Evolutionary conservation across 306 rosid genomes (phyloP), one percentile per base, ranked within the genome.

Genomic region (Vigna mungo): DNA sequence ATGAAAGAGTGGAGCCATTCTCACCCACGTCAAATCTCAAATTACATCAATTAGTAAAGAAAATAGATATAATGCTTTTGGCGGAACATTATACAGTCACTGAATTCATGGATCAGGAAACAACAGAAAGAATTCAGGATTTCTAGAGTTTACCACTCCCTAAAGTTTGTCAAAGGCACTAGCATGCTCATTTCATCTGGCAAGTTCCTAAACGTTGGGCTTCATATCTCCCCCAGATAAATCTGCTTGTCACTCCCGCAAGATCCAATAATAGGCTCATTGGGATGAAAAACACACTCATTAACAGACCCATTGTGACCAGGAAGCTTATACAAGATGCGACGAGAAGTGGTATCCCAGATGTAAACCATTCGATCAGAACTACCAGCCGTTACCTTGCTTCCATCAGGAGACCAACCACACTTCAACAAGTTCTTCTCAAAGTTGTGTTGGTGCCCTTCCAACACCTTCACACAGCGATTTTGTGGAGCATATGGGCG

Each of bases 401-500:
- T 90, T 82, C 98, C 98, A 84, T 92, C 97, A 14, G 90, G 83
- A 7, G 97, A 95, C 98, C 98, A 95, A 74, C 87, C 47, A 76
- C 98, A 92, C 68, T 95, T 92, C 89, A 92, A 83, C 81, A 88
- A 83, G 84, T 90, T 90, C 87, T 92, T 92, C 68, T 95, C 97
- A 25, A 92, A 95, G 86, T 92, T 92, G 87, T 95, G 98, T 61
- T 92, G 97, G 82, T 92, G 97, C 74, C 98, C 98, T 89, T 92
- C 97, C 67, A 95, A 53, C 74, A 92, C 86, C 90, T 95, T 95
- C 78, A 95, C 95, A 34, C 97, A 92, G 44, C 97, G 95, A 72
- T 95, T 95, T 68, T 95, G 98, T 0, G 97, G 96, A 23, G 98
- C 98, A 63, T 95, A 95, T 0, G 98, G 97, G 12, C 97, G 96